Evolutionary conservation across 768 basidiomycete species (phyloP).

Genomic region (Hygrophorus russula): DNA sequence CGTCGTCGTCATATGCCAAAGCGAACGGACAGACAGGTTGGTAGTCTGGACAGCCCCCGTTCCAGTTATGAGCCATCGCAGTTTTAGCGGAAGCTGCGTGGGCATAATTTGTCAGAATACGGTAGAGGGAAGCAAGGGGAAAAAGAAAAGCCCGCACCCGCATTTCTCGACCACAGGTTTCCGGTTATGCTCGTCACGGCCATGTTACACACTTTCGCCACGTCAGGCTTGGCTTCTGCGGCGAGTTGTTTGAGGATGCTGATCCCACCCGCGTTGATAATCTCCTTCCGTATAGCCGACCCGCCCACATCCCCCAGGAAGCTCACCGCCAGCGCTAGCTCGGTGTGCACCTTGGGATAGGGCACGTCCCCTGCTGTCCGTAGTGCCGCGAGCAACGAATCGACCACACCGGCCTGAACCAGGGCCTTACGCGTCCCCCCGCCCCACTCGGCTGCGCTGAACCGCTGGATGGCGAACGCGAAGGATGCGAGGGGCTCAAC

Average conservation of each 20-base stretch:
- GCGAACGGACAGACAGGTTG: slow-evolving; percentile 1
- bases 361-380: slow-evolving; percentile 15
- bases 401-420: slow-evolving; percentile 17
- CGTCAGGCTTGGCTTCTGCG: slow-evolving; percentile 9
- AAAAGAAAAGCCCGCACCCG: slow-evolving; percentile 7
- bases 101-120: neutral
- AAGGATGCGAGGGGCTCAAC: slow-evolving; percentile 16
- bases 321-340: slow-evolving; percentile 16
- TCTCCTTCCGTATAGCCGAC: slow-evolving; percentile 15
- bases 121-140: neutral
- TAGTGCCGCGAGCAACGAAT: slow-evolving; percentile 16
- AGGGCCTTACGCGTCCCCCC: slow-evolving; percentile 14
- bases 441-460: slow-evolving; percentile 18
- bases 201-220: slow-evolving; percentile 15
- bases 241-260: slow-evolving; percentile 14
- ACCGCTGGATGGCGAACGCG: slow-evolving; percentile 16
- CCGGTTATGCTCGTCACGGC: slow-evolving; percentile 16
- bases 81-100: slow-evolving; percentile 2
- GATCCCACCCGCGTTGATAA: slow-evolving; percentile 18
- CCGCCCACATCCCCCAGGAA: slow-evolving; percentile 18
- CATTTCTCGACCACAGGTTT: slow-evolving; percentile 16
- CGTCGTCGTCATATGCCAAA: too few species aligned
- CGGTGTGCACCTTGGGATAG: slow-evolving; percentile 14
- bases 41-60: slow-evolving; percentile 2
- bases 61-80: slow-evolving; percentile 5